A percentile compares a stretch with the other conserved stretches of the same genome.
These are phyloP conservation scores for Colletotrichum spaethianum DNA, from an alignment of 2,329 filamentous ascomycete species.

Conservation along the genomic window DNA sequence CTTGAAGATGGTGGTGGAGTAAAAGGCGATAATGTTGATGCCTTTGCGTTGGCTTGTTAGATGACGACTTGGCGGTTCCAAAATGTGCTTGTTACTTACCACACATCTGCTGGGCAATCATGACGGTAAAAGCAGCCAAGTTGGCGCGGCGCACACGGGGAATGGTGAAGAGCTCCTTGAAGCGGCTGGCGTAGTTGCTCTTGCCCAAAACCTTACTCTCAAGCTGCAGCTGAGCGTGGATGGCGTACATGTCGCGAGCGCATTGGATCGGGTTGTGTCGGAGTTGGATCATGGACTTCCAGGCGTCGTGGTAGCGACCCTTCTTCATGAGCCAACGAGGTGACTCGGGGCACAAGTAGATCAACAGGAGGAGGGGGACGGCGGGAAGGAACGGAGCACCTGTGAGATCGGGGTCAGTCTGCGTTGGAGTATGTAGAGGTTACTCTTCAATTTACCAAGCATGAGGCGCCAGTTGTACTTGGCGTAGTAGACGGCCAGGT, in stretches of 20 bases:
- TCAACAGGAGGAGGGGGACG: constrained; percentile 68
- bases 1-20: constrained; percentile 75
- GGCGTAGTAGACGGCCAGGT: constrained; percentile 59
- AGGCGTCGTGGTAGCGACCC: constrained; percentile 72
- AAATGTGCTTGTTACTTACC: constrained; percentile 46
- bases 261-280: constrained; percentile 70
- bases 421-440: background rate
- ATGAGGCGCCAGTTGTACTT: constrained; percentile 56
- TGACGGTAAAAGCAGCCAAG: constrained; percentile 82
- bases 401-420: background rate
- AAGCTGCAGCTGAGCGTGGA: constrained; percentile 74
- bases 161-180: constrained; percentile 77
- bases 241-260: constrained; percentile 74
- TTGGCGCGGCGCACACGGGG: constrained; percentile 80
- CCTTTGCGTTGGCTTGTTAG: constrained; percentile 45
- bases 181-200: constrained; percentile 73
- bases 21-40: constrained; percentile 83
- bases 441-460: constrained; percentile 41
- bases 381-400: constrained; percentile 53
- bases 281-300: constrained; percentile 66
- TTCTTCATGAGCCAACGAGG: constrained; percentile 79
- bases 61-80: background rate
- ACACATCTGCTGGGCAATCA: constrained; percentile 84
- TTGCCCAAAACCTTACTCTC: constrained; percentile 66
- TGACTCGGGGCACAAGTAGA: constrained; percentile 77